A percentile compares a stretch with the other conserved stretches of the same genome.
Conservation (phyloP, 306 rosid genomes). For the Vigna nakashimae region DNA sequence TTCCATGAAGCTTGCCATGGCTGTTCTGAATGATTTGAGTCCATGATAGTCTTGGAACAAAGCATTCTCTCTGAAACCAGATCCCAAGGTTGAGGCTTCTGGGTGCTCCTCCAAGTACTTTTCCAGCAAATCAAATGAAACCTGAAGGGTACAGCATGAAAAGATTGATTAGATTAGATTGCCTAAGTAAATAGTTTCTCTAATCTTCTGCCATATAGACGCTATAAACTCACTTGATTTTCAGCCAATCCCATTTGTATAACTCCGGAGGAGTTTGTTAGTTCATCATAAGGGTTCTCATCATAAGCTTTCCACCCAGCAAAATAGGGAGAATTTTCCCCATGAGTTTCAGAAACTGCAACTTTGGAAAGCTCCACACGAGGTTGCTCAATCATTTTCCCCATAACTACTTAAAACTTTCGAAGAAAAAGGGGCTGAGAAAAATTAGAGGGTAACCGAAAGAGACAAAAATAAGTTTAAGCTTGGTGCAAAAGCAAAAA, state of each 20-base stretch:
- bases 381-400: constrained; percentile 53
- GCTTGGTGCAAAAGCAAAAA: not conserved
- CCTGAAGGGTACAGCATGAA: constrained; percentile 52
- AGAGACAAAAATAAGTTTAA: not conserved
- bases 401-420: constrained; percentile 46
- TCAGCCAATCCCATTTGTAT: constrained; percentile 98
- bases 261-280: constrained; percentile 72
- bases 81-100: constrained; percentile 58
- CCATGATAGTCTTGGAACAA: constrained; percentile 97
- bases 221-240: constrained; percentile 71
- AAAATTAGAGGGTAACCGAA: not conserved
- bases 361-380: constrained; percentile 63
- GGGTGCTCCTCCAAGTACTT: constrained; percentile 67
- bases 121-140: constrained; percentile 86
- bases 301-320: constrained; percentile 98
- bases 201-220: not conserved
- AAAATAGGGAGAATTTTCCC: constrained; percentile 89
- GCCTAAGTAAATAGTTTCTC: not conserved
- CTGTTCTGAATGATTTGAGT: constrained; percentile 68
- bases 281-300: constrained; percentile 75
- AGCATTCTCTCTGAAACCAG: constrained; percentile 82
- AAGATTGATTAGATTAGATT: not conserved
- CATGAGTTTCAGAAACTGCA: constrained; percentile 84
- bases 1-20: constrained; percentile 96
- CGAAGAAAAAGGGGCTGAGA: not conserved